Percentiles rank a stretch among this genome's conserved stretches.
Conservation (phyloP, 352 stramenopile species). For the Pythium pyrilobum region DNA sequence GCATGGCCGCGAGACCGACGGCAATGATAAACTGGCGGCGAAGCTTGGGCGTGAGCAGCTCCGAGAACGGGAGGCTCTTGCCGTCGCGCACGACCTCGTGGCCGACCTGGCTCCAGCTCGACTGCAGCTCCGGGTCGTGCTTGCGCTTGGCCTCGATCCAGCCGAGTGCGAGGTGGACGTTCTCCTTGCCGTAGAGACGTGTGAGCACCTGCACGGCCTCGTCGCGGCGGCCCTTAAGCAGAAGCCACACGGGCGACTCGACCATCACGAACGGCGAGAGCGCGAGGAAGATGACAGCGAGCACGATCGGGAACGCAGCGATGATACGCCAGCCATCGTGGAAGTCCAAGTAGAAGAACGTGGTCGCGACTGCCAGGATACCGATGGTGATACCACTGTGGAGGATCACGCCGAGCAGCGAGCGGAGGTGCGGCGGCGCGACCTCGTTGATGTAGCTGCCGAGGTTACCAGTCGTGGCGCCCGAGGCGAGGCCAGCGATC, state of each 20-base stretch:
- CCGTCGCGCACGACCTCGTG: constrained; percentile 7
- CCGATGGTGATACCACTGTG: constrained; percentile 45
- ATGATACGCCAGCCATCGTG: constrained; percentile 50
- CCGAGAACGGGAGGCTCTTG: constrained; percentile 16
- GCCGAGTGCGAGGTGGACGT: constrained; percentile 22
- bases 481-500: constrained; percentile 32
- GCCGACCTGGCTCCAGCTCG: constrained; percentile 5
- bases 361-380: constrained; percentile 35
- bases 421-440: constrained; percentile 31
- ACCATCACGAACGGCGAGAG: constrained; percentile 35
- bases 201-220: constrained; percentile 24
- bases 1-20: constrained; percentile 29
- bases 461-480: constrained; percentile 24
- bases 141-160: constrained; percentile 26
- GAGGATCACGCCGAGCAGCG: constrained; percentile 25
- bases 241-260: constrained; percentile 36
- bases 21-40: constrained; percentile 39
- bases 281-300: constrained; percentile 35
- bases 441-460: constrained; percentile 47
- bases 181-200: constrained; percentile 26
- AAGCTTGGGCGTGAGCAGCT: constrained; percentile 32
- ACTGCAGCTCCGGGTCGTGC: constrained; percentile 21
- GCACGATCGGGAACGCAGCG: constrained; percentile 45
- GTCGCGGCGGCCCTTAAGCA: constrained; percentile 24
- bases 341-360: constrained; percentile 56